Evolutionary conservation across 2,329 filamentous ascomycete species (phyloP).

Genomic region (Aureobasidium namibiae): DNA sequence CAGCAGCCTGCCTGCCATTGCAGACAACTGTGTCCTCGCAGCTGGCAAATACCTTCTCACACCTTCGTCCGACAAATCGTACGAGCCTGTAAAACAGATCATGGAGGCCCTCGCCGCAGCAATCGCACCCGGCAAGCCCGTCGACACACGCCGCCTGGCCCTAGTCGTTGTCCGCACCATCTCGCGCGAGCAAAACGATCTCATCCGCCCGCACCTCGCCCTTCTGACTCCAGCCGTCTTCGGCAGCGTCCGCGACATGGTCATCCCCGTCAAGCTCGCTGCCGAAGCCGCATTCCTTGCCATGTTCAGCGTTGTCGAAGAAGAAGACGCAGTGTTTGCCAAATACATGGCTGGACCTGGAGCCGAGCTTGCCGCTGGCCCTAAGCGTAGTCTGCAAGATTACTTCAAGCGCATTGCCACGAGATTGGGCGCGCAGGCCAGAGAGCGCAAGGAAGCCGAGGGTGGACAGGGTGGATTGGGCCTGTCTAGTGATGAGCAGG

Average conservation of each 20-base stretch:
- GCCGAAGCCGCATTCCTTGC: slow-evolving; percentile 91
- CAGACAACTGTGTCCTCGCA: slow-evolving; percentile 81
- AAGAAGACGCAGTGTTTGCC: slow-evolving; percentile 79
- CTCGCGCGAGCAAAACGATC: slow-evolving; percentile 67
- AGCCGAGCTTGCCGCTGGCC: slow-evolving; percentile 57
- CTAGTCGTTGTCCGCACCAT: slow-evolving; percentile 84
- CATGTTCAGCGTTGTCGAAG: slow-evolving; percentile 81
- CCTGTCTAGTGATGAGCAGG: slow-evolving; percentile 79
- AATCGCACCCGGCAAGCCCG: slow-evolving; percentile 68
- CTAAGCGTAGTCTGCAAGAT: slow-evolving; percentile 85
- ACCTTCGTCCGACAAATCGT: slow-evolving; percentile 55
- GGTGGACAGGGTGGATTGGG: slow-evolving; percentile 81
- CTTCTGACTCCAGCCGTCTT: slow-evolving; percentile 80
- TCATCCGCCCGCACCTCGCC: slow-evolving; percentile 72
- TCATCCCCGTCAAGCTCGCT: slow-evolving; percentile 92
- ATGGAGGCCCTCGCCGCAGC: slow-evolving; percentile 63
- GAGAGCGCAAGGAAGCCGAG: slow-evolving; percentile 85
- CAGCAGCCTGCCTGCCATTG: slow-evolving; percentile 64
- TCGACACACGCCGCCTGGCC: slow-evolving; percentile 76
- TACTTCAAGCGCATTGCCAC: slow-evolving; percentile 93
- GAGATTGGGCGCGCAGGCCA: slow-evolving; percentile 74
- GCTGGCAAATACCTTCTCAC: slow-evolving; percentile 82
- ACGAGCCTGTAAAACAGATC: slow-evolving; percentile 69
- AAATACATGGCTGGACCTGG: slow-evolving; percentile 69
- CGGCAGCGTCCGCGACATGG: slow-evolving; percentile 75